These are phyloP conservation scores for Septoria petroselini DNA, from an alignment of 2,329 filamentous ascomycete species.

Conservation along the genomic window DNA sequence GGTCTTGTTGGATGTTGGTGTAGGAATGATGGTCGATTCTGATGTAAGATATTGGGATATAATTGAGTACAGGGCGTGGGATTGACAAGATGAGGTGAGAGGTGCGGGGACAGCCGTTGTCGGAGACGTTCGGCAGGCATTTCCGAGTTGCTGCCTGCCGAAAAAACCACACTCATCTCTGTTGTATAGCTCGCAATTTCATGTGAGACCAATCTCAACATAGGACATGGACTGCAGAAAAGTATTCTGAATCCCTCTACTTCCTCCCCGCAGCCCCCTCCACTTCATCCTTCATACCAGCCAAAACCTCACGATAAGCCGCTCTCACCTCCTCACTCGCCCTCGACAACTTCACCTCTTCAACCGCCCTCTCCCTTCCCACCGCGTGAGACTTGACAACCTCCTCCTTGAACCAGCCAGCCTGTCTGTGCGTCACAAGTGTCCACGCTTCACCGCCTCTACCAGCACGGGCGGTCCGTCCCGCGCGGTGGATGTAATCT, in stretches of 20 bases:
- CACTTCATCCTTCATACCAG: constrained; percentile 62
- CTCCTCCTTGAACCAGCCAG: constrained; percentile 86
- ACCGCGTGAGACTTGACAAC: constrained; percentile 61
- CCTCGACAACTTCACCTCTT: constrained; percentile 36
- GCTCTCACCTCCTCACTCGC: constrained; percentile 34
- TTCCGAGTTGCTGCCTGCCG: too few species aligned
- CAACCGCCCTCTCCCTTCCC: constrained; percentile 46
- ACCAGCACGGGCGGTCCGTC: constrained; percentile 82
- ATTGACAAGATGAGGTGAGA: background rate
- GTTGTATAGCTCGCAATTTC: too few species aligned
- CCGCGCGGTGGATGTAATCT: constrained; percentile 87
- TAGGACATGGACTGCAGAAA: too few species aligned
- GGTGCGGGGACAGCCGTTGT: background rate
- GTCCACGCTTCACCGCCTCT: constrained; percentile 78
- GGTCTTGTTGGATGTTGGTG: background rate
- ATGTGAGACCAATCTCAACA: too few species aligned
- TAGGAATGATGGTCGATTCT: background rate
- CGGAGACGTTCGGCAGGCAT: too few species aligned
- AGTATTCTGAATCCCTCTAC: background rate
- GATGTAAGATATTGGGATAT: too few species aligned
- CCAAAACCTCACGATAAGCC: constrained; percentile 55
- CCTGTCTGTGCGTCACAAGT: constrained; percentile 76
- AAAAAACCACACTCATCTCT: too few species aligned
- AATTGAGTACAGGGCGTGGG: too few species aligned
- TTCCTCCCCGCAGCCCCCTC: constrained; percentile 1